Conservation (phyloP, 2,329 filamentous ascomycete species). For the Mycogone perniciosa region DNA sequence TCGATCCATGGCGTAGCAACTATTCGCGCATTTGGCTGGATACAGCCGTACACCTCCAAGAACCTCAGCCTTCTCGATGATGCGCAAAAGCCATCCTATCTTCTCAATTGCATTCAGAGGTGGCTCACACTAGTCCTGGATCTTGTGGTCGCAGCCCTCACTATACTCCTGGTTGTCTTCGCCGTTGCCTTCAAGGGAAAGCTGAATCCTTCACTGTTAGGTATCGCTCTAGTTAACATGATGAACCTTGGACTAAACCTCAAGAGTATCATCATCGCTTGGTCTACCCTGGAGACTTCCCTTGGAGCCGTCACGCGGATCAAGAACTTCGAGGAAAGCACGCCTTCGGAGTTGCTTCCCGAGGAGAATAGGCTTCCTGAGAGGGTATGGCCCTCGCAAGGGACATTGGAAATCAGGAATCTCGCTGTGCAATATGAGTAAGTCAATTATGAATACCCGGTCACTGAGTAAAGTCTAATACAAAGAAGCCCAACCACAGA, state of each 20-base stretch:
- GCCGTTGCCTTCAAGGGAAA: constrained; percentile 30
- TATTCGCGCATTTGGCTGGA: constrained; percentile 35
- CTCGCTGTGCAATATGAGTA: constrained; percentile 25
- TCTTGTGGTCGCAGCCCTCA: constrained; percentile 43
- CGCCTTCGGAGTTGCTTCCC: constrained; percentile 19
- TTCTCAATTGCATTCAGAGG: constrained; percentile 45
- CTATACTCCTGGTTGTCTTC: constrained; percentile 31
- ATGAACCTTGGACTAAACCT: constrained; percentile 23
- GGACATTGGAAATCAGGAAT: constrained; percentile 19
- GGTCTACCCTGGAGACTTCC: constrained; percentile 26
- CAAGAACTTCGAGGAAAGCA: constrained; percentile 21
- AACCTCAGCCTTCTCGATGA: constrained; percentile 33
- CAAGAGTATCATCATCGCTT: constrained; percentile 23
- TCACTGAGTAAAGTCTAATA: background rate
- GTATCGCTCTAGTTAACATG: constrained; percentile 33
- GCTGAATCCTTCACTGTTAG: constrained; percentile 27
- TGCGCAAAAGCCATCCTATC: constrained; percentile 47
- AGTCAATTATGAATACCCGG: constrained; percentile 3
- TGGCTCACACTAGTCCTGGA: constrained; percentile 49
- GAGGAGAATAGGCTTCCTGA: constrained; percentile 14
- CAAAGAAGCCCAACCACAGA: constrained; percentile 16
- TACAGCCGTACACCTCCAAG: constrained; percentile 31
- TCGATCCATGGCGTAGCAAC: constrained; percentile 26
- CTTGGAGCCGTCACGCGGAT: constrained; percentile 25
- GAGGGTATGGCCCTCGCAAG: constrained; percentile 19